phyloP scores from a whole-genome alignment of 2,329 filamentous ascomycete genomes.

The Penicillium sp. region DNA sequence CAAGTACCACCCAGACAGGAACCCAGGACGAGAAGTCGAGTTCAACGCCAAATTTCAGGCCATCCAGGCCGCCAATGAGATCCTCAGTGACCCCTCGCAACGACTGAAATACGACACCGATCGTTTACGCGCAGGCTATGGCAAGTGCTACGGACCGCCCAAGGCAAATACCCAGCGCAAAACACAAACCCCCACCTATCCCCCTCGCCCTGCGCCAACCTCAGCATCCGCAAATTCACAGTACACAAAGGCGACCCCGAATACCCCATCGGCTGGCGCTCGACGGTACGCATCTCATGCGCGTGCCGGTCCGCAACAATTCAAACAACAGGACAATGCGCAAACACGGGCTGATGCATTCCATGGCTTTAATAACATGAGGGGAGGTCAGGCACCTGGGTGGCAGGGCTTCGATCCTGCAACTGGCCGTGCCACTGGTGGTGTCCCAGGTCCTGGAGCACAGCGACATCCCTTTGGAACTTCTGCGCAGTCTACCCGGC shows the following conservation, averaged over 20 bases:
- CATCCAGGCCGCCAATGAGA: slow-evolving; percentile 82
- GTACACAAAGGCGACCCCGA: slow-evolving; percentile 26
- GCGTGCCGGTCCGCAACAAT: slow-evolving; percentile 42
- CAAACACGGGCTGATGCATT: slow-evolving; percentile 47
- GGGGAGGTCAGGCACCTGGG: slow-evolving; percentile 29
- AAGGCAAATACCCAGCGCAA: slow-evolving; percentile 33
- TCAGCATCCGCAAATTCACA: slow-evolving; percentile 18
- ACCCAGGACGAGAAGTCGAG: slow-evolving; percentile 77
- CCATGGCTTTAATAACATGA: slow-evolving; percentile 49
- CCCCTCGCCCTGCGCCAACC: slow-evolving; percentile 27
- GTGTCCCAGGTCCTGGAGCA: slow-evolving; percentile 23
- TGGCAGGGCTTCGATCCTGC: slow-evolving; percentile 45
- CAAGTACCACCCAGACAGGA: slow-evolving; percentile 85
- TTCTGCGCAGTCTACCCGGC: slow-evolving; percentile 22
- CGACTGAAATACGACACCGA: slow-evolving; percentile 64
- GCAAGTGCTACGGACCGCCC: slow-evolving; percentile 35
- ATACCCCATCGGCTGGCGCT: slow-evolving; percentile 38
- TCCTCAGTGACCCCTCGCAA: slow-evolving; percentile 62
- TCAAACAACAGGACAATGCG: slow-evolving; percentile 40
- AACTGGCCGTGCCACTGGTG: slow-evolving; percentile 32
- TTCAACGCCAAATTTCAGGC: slow-evolving; percentile 80
- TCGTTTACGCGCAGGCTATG: slow-evolving; percentile 52
- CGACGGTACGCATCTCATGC: slow-evolving; percentile 45
- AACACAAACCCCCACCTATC: slow-evolving; percentile 25
- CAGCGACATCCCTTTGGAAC: slow-evolving; percentile 24